Evolutionary conservation across 345 rosid species (phyloP), one percentile per base, ranked within the genome.

Genomic region (Isatis tinctoria): DNA sequence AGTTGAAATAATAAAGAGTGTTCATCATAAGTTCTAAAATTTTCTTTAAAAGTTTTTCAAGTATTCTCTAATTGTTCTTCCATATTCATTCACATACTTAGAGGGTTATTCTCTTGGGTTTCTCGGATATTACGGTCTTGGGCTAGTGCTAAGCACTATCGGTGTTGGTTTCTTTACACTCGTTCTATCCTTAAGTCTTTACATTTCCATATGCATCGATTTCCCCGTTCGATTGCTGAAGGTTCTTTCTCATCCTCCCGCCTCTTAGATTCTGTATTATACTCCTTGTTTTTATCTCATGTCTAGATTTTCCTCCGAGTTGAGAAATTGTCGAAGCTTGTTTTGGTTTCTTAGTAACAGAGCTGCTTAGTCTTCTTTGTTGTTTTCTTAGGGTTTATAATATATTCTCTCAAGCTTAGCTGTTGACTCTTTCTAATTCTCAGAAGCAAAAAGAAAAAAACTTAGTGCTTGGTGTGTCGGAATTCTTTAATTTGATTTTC

Each of bases 401-500:
- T 58, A 58, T 27, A 7, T 18, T 33, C 3, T 57, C 26, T 9
- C 11, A 37, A 12, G 69, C 43, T 53, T 58, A 57, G 8, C 27
- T 35, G 73, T 67, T 75, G 79, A 75, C 79, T 63, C 43, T 44
- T 37, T 75, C 62, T 60, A 60, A 65, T 41, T 41, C 40, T 11
- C 47, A 20, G 10, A 10, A 39, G 1, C 24, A 44, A 8, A 32
- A 3, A 11, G 2, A 24, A 17, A n/a, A 67, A 51, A 4, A 39
- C 70, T 63, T 76, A 76, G 80, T 76, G 80, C 66, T 47, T 22
- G 75, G 75, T 70, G 27, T 76, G 80, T 76, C 80, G 37, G 11
- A 49, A 10, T 61, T 61, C 58, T 6, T 40, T 59, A 22, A 39
- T 3, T 53, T 37, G 1, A 8, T 10, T 33, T 53, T 56, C 54